Evolutionary conservation across 164 flowering plant genomes (phyloP).

Genomic region (Sextonia rubra): DNA sequence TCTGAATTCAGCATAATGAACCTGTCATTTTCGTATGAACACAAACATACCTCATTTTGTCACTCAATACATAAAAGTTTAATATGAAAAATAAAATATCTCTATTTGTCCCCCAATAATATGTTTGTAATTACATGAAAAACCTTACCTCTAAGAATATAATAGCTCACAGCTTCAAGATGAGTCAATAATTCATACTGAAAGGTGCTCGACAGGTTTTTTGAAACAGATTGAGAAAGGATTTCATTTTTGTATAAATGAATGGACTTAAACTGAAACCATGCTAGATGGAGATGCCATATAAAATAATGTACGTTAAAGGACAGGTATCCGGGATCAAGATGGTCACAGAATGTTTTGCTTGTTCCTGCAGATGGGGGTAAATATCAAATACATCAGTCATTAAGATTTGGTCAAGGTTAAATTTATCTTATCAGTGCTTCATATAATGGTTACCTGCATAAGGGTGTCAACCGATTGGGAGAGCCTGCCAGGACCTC

Average conservation of each 20-base stretch:
- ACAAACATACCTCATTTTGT: background rate
- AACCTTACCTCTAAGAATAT: background rate
- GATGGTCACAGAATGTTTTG: background rate
- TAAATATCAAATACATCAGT: background rate
- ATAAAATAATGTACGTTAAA: no score
- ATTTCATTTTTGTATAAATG: background rate
- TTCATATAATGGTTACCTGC: background rate
- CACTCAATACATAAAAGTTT: background rate
- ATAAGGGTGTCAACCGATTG: background rate
- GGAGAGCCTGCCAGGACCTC: background rate
- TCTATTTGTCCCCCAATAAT: background rate
- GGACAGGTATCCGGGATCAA: background rate
- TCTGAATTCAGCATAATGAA: background rate
- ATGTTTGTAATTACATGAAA: background rate
- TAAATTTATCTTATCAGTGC: background rate
- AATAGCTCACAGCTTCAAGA: background rate
- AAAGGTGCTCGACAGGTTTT: background rate
- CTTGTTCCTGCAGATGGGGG: background rate
- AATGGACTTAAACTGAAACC: background rate
- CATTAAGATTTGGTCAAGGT: background rate
- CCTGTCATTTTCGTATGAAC: no score
- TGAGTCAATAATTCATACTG: background rate
- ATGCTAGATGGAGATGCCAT: background rate
- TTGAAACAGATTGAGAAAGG: background rate
- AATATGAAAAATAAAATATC: background rate